phyloP scores from a whole-genome alignment of 371 early-diverging fungal species.

The Circinella umbellata region DNA sequence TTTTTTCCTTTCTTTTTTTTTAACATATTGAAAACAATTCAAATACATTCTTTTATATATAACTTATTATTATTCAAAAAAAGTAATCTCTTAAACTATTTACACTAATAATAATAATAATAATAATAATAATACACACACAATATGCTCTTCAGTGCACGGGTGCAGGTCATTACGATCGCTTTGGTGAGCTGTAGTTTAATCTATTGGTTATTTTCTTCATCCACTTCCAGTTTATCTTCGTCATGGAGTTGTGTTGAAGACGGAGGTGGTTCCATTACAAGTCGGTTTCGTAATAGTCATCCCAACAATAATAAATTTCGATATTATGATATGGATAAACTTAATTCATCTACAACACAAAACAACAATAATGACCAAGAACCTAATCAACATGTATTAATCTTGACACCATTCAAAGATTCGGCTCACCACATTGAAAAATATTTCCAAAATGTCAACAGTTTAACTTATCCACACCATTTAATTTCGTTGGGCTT shows the following conservation, averaged over 20 bases:
- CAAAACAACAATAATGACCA: too few species aligned
- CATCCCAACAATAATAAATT: conserved; percentile 14
- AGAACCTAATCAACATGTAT: conserved; percentile 35
- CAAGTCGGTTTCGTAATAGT: conserved; percentile 13
- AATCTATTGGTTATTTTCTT: conserved; percentile 29
- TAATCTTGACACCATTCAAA: conserved; percentile 73
- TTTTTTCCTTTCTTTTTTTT: too few species aligned
- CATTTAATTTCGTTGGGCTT: conserved; percentile 70
- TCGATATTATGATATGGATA: conserved; percentile 37
- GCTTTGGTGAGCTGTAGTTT: conserved; percentile 27
- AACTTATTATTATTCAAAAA: too few species aligned
- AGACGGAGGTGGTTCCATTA: conserved; percentile 15
- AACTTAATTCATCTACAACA: conserved; percentile 18
- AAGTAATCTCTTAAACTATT: neutral
- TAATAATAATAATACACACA: neutral
- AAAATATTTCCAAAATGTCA: conserved; percentile 62
- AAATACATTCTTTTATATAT: too few species aligned
- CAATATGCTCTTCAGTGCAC: conserved; percentile 31
- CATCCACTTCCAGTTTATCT: conserved; percentile 19
- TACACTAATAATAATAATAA: neutral
- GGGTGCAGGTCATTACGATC: conserved; percentile 25
- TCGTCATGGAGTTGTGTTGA: conserved; percentile 25
- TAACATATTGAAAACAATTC: too few species aligned
- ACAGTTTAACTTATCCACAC: conserved; percentile 64
- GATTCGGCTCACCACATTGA: conserved; percentile 66